Evolutionary conservation across 176 grass and related monocot species (phyloP).

Genomic region (Carex pumila): DNA sequence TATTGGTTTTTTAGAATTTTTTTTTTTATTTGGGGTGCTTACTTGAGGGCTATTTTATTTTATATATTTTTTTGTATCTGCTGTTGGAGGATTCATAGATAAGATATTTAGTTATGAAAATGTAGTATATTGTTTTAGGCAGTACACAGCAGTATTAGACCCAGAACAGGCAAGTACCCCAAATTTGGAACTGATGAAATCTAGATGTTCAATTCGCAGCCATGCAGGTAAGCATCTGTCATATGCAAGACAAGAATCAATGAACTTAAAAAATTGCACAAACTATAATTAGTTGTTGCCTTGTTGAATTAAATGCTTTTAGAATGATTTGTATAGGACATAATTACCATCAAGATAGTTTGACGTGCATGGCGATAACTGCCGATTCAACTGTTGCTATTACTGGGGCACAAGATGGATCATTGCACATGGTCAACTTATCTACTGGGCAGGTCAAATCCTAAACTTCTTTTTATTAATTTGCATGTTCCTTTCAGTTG

Average conservation of each 20-base stretch:
- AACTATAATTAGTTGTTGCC: background rate
- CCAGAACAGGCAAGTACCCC: background rate
- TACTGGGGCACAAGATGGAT: slow-evolving; percentile 68
- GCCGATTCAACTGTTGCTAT: slow-evolving; percentile 58
- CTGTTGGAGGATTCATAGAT: background rate
- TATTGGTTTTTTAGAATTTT: background rate
- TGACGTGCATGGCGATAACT: slow-evolving; percentile 72
- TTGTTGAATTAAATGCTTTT: background rate
- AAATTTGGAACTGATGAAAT: background rate
- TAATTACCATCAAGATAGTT: slow-evolving; percentile 74
- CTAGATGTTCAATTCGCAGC: background rate
- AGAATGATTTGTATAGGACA: slow-evolving; percentile 39
- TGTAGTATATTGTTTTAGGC: background rate
- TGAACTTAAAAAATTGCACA: background rate
- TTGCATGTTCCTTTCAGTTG: background rate
- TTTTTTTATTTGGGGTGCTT: background rate
- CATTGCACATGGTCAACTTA: slow-evolving; percentile 73
- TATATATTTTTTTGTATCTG: background rate
- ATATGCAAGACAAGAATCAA: background rate
- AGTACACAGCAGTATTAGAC: background rate
- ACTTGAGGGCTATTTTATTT: background rate
- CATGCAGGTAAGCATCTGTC: background rate
- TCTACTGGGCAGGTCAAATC: slow-evolving; percentile 53
- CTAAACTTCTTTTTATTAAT: background rate
- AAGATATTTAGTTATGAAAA: background rate